Percentiles rank a stretch among this genome's conserved stretches.
Conservation (phyloP, 2,329 filamentous ascomycete genomes). For the Aspergillus niger region DNA sequence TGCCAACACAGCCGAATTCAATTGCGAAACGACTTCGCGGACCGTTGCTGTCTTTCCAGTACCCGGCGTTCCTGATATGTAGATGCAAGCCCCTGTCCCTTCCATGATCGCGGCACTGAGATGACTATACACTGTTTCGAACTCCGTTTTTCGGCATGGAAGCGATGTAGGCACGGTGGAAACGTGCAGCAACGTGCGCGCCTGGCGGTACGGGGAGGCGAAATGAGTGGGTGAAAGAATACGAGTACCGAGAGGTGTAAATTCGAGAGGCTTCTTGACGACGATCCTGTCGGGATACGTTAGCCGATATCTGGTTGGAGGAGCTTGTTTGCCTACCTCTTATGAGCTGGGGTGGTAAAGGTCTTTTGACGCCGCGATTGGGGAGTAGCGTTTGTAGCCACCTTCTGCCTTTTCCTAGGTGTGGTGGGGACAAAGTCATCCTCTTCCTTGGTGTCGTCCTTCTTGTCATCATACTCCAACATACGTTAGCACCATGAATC, state of each 20-base stretch:
- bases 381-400: conserved; percentile 48
- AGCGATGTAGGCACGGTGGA: conserved; percentile 87
- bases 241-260: conserved; percentile 90
- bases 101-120: conserved; percentile 92
- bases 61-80: conserved; percentile 97
- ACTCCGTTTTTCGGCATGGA: conserved; percentile 90
- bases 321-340: conserved; percentile 48
- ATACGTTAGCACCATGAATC: conserved; percentile 8
- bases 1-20: conserved; percentile 81
- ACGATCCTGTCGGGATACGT: conserved; percentile 53
- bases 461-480: conserved; percentile 41
- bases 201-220: conserved; percentile 85
- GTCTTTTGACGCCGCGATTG: conserved; percentile 45
- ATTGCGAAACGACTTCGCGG: conserved; percentile 84
- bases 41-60: conserved; percentile 98
- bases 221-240: conserved; percentile 74
- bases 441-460: conserved; percentile 43
- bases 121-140: conserved; percentile 87
- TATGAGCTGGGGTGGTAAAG: conserved; percentile 65
- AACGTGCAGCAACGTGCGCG: conserved; percentile 85
- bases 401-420: conserved; percentile 60
- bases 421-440: conserved; percentile 46
- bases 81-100: conserved; percentile 92
- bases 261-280: conserved; percentile 86
- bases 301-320: conserved; percentile 25